Evolutionary conservation across 1,284 basidiomycete genomes (phyloP).

Genomic region (Leccinum solheimii): DNA sequence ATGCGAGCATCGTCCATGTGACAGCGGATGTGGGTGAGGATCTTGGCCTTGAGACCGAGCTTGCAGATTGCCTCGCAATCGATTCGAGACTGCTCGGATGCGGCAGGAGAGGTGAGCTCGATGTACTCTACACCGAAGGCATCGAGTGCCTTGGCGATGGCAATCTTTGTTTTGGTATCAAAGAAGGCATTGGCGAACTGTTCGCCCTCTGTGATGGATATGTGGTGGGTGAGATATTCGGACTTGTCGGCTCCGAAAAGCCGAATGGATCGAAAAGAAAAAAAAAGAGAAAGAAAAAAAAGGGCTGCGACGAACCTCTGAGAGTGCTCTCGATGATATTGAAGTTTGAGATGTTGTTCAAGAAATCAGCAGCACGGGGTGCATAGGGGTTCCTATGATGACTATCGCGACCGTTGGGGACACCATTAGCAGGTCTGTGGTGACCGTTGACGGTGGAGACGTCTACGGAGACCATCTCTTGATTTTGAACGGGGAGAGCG

Average conservation of each 20-base stretch:
- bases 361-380: slow-evolving; percentile 85
- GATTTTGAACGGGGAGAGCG: slow-evolving; percentile 8
- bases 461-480: slow-evolving; percentile 30
- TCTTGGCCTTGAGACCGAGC: slow-evolving; percentile 96
- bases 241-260: slow-evolving; percentile 13
- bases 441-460: slow-evolving; percentile 14
- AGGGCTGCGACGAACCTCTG: slow-evolving; percentile 59
- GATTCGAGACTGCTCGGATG: slow-evolving; percentile 91
- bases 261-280: background rate
- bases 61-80: slow-evolving; percentile 99
- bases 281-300: background rate
- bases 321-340: slow-evolving; percentile 97
- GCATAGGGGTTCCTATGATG: slow-evolving; percentile 76
- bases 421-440: slow-evolving; percentile 16
- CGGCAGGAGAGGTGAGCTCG: slow-evolving; percentile 97
- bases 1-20: slow-evolving; percentile 99
- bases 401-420: slow-evolving; percentile 44
- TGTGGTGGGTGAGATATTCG: slow-evolving; percentile 11
- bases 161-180: slow-evolving; percentile 99
- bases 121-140: slow-evolving; percentile 99
- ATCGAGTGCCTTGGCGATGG: slow-evolving; percentile 96
- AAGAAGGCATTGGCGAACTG: slow-evolving; percentile 99
- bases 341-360: slow-evolving; percentile 91
- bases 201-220: slow-evolving; percentile 79
- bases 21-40: slow-evolving; percentile 98